Conservation (phyloP, 2,329 filamentous ascomycete genomes). For the Ophiocordyceps camponoti-floridani region DNA sequence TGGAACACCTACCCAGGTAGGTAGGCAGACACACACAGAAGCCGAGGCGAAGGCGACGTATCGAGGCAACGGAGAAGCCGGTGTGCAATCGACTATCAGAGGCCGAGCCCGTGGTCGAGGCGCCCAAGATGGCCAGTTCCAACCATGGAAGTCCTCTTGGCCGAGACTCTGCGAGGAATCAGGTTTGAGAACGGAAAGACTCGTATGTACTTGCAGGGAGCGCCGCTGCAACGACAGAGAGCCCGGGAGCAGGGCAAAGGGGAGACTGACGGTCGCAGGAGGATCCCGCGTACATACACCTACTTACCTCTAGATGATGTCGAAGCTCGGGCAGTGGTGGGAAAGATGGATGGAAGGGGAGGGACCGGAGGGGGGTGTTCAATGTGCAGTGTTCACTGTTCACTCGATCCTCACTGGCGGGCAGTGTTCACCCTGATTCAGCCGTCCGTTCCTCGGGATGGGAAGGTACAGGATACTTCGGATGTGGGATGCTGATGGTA, state of each 20-base stretch:
- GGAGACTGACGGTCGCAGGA: background rate
- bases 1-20: constrained; percentile 1
- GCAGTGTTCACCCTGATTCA: background rate
- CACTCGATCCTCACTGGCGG: background rate
- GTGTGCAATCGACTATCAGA: background rate
- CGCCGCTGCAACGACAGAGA: background rate
- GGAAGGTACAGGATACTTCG: background rate
- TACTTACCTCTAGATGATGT: background rate
- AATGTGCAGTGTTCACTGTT: background rate
- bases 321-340: background rate
- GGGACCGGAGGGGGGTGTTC: no score
- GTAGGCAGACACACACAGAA: no score
- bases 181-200: no score
- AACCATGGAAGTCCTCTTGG: constrained; percentile 1
- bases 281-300: no score
- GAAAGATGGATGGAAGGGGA: background rate
- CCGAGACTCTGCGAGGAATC: constrained; percentile 1
- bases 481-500: background rate
- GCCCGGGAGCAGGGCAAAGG: background rate
- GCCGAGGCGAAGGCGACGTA: background rate
- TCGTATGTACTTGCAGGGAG: background rate
- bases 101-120: background rate
- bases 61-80: background rate
- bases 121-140: background rate
- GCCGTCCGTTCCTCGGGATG: background rate